phyloP scores from a whole-genome alignment of 2,329 filamentous ascomycete species.

The Paraphaeosphaeria minitans region DNA sequence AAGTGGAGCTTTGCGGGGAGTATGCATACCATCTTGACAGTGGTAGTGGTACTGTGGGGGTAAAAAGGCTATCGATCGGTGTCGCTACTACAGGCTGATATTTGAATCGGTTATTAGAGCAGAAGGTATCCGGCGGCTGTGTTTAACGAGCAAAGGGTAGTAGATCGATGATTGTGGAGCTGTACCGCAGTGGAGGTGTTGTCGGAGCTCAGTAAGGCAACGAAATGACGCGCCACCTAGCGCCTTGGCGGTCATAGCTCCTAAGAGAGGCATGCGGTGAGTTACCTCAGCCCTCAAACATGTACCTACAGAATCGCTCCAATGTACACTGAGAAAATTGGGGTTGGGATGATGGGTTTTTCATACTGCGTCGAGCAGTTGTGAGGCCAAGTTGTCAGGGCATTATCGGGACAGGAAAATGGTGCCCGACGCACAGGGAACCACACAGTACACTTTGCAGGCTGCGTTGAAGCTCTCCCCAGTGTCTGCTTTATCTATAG shows the following conservation, averaged over 20 bases:
- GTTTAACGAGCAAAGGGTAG: neutral
- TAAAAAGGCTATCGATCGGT: neutral
- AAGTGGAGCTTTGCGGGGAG: neutral
- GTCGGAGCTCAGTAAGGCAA: constrained; percentile 9
- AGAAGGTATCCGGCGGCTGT: neutral
- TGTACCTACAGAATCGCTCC: neutral
- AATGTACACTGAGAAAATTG: neutral
- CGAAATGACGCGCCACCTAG: constrained; percentile 8
- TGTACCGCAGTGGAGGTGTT: neutral
- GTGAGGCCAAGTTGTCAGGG: too few relatives aligned
- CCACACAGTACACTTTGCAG: neutral
- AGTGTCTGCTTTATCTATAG: constrained; percentile 11
- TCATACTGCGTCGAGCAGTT: neutral
- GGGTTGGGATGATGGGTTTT: neutral
- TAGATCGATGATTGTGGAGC: neutral
- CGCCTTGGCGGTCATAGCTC: constrained; percentile 6
- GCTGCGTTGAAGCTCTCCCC: neutral
- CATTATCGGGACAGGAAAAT: too few relatives aligned
- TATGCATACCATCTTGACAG: constrained; percentile 4
- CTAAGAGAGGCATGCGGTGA: constrained; percentile 7
- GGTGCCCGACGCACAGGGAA: too few relatives aligned
- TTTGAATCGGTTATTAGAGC: neutral
- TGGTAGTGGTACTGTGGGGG: neutral
- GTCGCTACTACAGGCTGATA: neutral
- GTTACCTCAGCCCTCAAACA: neutral